Percentiles rank a stretch among this genome's conserved stretches.
Evolutionary conservation across 257 asterid genomes (phyloP).

Genomic region (Paulownia fortunei): DNA sequence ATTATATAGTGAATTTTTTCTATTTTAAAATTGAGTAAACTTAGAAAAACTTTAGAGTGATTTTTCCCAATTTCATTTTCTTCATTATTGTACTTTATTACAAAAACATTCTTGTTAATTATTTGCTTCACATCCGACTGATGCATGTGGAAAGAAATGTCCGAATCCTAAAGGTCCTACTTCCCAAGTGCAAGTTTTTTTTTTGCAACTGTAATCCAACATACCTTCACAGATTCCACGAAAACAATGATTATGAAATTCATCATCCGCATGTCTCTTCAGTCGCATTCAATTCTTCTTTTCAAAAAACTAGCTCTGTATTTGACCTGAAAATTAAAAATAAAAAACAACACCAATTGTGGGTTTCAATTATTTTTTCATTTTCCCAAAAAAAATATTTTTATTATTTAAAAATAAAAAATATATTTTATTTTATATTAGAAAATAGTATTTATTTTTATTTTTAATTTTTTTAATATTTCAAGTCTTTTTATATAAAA

Average conservation of each 20-base stretch:
- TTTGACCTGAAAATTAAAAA: slow-evolving; percentile 4
- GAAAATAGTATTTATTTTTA: too few species aligned
- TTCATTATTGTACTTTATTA: background rate
- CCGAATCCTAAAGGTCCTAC: background rate
- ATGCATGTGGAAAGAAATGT: background rate
- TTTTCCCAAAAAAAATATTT: too few species aligned
- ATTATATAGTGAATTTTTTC: too few species aligned
- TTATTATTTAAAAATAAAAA: too few species aligned
- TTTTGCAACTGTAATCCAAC: background rate
- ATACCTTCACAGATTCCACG: background rate
- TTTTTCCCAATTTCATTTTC: background rate
- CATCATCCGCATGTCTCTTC: background rate
- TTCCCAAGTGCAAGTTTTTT: background rate
- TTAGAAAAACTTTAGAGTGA: background rate
- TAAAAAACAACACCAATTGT: too few species aligned
- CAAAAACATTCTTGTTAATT: background rate
- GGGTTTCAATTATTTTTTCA: too few species aligned
- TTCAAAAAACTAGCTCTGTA: background rate
- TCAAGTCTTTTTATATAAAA: too few species aligned
- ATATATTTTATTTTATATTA: too few species aligned
- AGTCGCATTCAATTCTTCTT: background rate
- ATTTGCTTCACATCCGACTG: background rate
- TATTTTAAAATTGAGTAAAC: background rate
- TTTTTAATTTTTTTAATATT: too few species aligned
- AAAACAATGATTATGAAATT: background rate